phyloP scores from a whole-genome alignment of 2,329 filamentous ascomycete genomes.

The Fusarium pseudograminearum region DNA sequence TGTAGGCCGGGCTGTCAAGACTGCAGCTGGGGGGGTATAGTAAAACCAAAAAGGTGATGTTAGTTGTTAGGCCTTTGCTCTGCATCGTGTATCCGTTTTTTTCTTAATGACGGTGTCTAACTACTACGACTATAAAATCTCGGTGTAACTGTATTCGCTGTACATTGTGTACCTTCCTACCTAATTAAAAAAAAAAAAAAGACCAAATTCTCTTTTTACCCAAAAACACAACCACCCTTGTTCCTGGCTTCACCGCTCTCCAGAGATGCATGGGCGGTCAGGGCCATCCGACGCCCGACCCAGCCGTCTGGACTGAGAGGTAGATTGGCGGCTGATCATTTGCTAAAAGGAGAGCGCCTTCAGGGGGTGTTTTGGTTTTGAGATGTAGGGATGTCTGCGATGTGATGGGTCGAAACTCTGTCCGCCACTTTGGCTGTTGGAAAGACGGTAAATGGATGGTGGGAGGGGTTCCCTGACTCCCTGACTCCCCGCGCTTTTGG shows the following conservation, averaged over 20 bases:
- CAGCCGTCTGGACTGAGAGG: slow-evolving; percentile 38
- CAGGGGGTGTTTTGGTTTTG: slow-evolving; percentile 22
- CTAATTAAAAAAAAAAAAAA: background rate
- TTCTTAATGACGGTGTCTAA: background rate
- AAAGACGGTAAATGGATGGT: slow-evolving; percentile 39
- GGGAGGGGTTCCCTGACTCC: too few species aligned
- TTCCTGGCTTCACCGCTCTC: slow-evolving; percentile 40
- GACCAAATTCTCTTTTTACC: background rate
- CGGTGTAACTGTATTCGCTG: background rate
- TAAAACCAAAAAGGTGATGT: background rate
- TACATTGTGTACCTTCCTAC: background rate
- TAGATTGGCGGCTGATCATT: slow-evolving; percentile 45
- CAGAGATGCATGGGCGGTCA: slow-evolving; percentile 29
- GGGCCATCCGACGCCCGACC: slow-evolving; percentile 36
- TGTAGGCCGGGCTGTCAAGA: slow-evolving; percentile 27
- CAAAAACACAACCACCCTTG: slow-evolving; percentile 23
- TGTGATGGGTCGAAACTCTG: slow-evolving; percentile 38
- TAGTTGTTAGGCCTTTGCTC: background rate
- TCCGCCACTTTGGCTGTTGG: slow-evolving; percentile 36
- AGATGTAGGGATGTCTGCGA: slow-evolving; percentile 20
- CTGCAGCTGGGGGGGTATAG: slow-evolving; percentile 25
- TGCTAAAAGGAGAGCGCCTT: slow-evolving; percentile 26
- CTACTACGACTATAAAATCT: background rate
- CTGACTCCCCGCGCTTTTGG: background rate
- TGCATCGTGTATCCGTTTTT: background rate